Evolutionary conservation across 2,329 filamentous ascomycete species (phyloP), one percentile per base, ranked within the genome.

Genomic region (Xylariaceae sp.): DNA sequence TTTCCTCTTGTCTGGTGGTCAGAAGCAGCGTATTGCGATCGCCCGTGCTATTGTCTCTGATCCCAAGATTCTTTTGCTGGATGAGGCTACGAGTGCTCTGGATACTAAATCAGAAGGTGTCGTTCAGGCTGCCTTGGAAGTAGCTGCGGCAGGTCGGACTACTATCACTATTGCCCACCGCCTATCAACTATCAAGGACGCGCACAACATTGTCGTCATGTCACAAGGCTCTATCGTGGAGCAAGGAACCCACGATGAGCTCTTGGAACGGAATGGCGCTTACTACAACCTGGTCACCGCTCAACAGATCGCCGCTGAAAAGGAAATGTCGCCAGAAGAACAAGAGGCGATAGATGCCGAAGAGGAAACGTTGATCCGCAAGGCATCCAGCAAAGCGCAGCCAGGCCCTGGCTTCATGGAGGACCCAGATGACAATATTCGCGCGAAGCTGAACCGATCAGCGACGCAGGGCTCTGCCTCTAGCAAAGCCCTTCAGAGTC

Each of bases 131-230:
- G 93, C 93, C 15, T 75, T 98, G 8, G 90, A 97, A 55, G 85
- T 79, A 37, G 93, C 91, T 19, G 78, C 89, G 1, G 76, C 85
- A 49, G 91, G 90, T 18, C 80, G 93, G 40, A 98, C 93, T 0
- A 97, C 93, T 2, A 95, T 97, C 54, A 87, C 90, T 6, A 97
- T 98, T 63, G 93, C 93, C 33, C 93, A 98, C 68, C 84, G 91
- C 52, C 74, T 98, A 8, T 95, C 89, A 1, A 98, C 93, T 4
- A 95, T 98, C 69, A 89, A 83, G 64, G 83, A 89, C 49, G 91
- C 91, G 0, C 86, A 97, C 64, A 96, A 95, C 57, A 98, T 98
- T 52, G 87, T 97, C 11, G 91, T 96, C 49, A 91, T 98, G 83
- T 77, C 82, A 4, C 68, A 82, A 46, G 93, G 93, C 11, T 70